Evolutionary conservation across 306 rosid species (phyloP), one percentile per base, ranked within the genome.

Genomic region (Amphicarpaea edgeworthii): DNA sequence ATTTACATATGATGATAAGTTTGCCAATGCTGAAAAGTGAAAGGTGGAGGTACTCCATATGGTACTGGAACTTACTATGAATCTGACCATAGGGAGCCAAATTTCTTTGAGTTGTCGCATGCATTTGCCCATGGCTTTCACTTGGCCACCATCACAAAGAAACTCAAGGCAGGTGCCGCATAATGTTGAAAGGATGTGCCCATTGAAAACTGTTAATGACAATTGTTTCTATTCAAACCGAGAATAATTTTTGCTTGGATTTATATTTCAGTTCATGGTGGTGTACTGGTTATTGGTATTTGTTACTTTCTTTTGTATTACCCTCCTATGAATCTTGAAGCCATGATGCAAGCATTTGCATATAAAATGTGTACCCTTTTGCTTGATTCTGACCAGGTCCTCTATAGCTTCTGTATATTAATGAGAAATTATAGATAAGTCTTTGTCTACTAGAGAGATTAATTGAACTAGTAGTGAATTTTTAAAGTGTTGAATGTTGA

Each of bases 1-100:
- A 21, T 93, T 89, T 69, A 90, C 98, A 60, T 91, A 89, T 12
- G 90, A 92, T 0, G 87, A 90, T 23, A 34, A 23, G 3, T 55
- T 21, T 1, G 88, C 93, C 30, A 28, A 28, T 28, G 30, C n/a
- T 28, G 30, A 28, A 28, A 28, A 28, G 30, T 28, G 1, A 28
- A 28, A 28, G 30, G 30, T 49, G 98, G 97, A 84, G 91, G 93
- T n/a, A n/a, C n/a, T 80, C 97, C 97, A 6, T 89, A 93, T 15
- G 98, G 98, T 67, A 93, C 97, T 0, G 97, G 96, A 85, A 91
- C 93, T 21, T 89, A 17, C 50, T 96, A 93, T 1, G 93, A 90
- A 3, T n/a, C n/a, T n/a, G n/a, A n/a, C n/a, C n/a, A 70, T 3
- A 4, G 3, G 87, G 88, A n/a, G 67, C 96, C 97, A 68, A 40